Conservation (phyloP, 192 early-diverging fungal species). For the Podila clonocystis region DNA sequence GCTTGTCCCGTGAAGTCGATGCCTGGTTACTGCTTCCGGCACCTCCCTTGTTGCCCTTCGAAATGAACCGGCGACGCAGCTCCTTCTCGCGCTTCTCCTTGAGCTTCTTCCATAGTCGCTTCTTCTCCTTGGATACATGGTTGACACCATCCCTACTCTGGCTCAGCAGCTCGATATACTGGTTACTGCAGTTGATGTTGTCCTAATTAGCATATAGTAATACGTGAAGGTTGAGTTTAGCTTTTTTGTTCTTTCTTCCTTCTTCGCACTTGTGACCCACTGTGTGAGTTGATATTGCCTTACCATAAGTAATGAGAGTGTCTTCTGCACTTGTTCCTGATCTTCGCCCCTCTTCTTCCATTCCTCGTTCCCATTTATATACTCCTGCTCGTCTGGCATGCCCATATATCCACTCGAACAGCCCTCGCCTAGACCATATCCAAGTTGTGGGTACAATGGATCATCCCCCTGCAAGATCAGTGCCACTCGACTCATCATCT, state of each 20-base stretch:
- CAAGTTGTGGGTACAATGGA: constrained; percentile 65
- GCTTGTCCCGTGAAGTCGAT: constrained; percentile 5
- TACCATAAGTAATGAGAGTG: constrained; percentile 42
- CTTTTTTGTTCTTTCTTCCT: background rate
- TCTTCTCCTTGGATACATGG: constrained; percentile 61
- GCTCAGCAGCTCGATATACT: constrained; percentile 64
- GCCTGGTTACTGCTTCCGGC: background rate
- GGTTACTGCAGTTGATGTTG: constrained; percentile 67
- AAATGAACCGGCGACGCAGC: constrained; percentile 21
- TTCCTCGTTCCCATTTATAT: constrained; percentile 25
- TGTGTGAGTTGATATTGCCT: background rate
- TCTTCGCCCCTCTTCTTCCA: constrained; percentile 44
- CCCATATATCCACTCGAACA: constrained; percentile 40
- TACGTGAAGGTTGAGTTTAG: constrained; percentile 3
- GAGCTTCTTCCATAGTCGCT: constrained; percentile 57
- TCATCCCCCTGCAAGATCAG: constrained; percentile 69
- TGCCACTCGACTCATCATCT: constrained; percentile 63
- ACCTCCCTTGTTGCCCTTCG: constrained; percentile 5
- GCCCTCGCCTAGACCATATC: constrained; percentile 55
- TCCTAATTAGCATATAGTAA: constrained; percentile 51
- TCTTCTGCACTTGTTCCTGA: constrained; percentile 41
- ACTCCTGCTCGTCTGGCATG: constrained; percentile 35
- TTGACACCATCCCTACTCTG: constrained; percentile 61
- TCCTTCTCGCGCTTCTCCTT: constrained; percentile 50
- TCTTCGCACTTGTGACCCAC: no score